phyloP scores from a whole-genome alignment of 2,329 filamentous ascomycete species.

The Fusarium ambrosium region DNA sequence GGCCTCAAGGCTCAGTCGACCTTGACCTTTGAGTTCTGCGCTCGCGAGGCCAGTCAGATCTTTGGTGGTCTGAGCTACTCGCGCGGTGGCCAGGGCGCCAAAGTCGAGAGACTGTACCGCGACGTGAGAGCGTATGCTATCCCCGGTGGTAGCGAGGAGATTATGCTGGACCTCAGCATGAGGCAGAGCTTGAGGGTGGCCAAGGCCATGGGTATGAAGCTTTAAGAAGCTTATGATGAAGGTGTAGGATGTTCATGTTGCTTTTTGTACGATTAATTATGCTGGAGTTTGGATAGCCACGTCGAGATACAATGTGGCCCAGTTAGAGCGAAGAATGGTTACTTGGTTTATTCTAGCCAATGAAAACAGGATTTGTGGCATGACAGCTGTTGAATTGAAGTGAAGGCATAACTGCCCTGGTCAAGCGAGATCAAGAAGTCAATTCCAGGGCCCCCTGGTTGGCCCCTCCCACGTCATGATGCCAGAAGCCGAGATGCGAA shows the following conservation, averaged over 20 bases:
- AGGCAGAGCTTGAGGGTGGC: constrained; percentile 90
- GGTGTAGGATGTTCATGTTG: constrained; percentile 68
- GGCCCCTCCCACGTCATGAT: not conserved
- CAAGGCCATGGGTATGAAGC: constrained; percentile 94
- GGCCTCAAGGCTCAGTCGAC: constrained; percentile 94
- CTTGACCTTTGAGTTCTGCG: constrained; percentile 97
- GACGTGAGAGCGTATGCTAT: constrained; percentile 97
- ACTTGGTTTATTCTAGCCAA: not conserved
- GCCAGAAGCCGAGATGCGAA: not conserved
- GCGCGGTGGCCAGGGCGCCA: constrained; percentile 92
- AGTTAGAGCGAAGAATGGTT: constrained; percentile 30
- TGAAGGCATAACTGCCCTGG: not conserved
- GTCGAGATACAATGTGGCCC: not conserved
- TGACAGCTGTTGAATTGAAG: not conserved
- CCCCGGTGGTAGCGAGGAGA: constrained; percentile 96
- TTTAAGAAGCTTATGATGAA: constrained; percentile 82
- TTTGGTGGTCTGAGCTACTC: constrained; percentile 95
- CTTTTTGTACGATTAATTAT: constrained; percentile 25
- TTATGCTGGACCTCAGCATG: constrained; percentile 98
- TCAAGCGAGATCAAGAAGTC: not conserved
- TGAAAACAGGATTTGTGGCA: not conserved
- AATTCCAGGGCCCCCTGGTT: not conserved
- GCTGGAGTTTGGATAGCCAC: constrained; percentile 29
- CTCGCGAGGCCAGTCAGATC: constrained; percentile 95
- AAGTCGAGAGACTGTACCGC: constrained; percentile 93